Evolutionary conservation across 108 stramenopile genomes (phyloP).

Genomic region (Skeletonema marinoi): DNA sequence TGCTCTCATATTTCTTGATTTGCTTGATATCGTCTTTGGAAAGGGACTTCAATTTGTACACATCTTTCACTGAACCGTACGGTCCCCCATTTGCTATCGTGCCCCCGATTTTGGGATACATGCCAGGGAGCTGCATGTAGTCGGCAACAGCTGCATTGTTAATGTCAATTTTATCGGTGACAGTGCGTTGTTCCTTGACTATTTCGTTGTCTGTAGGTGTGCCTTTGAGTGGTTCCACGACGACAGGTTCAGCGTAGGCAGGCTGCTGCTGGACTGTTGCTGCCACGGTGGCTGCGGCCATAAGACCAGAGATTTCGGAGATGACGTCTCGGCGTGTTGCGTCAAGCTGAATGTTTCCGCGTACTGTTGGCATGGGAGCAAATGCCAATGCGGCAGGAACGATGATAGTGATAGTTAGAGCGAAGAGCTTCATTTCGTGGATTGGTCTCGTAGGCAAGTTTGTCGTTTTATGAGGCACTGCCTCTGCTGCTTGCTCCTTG

Average conservation of each 20-base stretch:
- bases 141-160: conserved; percentile 73
- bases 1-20: conserved; percentile 70
- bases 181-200: conserved; percentile 8
- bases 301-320: background rate
- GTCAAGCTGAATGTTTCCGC: background rate
- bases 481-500: background rate
- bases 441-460: background rate
- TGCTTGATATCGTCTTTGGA: conserved; percentile 59
- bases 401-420: background rate
- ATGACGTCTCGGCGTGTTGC: background rate
- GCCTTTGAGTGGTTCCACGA: background rate
- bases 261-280: background rate
- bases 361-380: background rate
- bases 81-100: conserved; percentile 71
- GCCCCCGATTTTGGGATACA: conserved; percentile 22
- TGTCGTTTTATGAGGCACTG: background rate
- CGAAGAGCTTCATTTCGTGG: background rate
- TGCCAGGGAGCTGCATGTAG: conserved; percentile 65
- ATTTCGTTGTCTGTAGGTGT: conserved; percentile 5
- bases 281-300: background rate
- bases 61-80: conserved; percentile 59
- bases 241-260: background rate
- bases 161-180: conserved; percentile 60
- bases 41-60: conserved; percentile 65
- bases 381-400: background rate